Conservation (phyloP, 23 red algal genomes). For the Gracilaria domingensis region DNA sequence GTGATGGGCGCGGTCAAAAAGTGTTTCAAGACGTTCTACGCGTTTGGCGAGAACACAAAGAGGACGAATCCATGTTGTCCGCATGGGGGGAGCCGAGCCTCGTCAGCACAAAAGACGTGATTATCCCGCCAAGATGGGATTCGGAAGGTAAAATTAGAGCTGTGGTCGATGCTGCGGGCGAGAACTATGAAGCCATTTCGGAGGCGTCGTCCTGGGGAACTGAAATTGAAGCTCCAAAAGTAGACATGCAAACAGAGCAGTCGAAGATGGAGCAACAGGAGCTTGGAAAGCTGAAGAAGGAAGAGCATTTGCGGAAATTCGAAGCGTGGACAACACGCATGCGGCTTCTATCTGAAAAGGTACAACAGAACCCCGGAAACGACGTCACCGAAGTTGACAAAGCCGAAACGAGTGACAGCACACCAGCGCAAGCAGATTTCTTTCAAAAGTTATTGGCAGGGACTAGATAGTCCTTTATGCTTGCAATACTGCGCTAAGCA, state of each 20-base stretch:
- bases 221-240: background rate
- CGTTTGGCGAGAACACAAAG: background rate
- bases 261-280: background rate
- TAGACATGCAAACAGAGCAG: background rate
- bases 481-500: constrained; percentile 18
- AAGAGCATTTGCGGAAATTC: constrained; percentile 18
- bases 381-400: constrained; percentile 32
- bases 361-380: background rate
- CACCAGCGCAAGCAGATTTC: constrained; percentile 53
- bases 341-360: background rate
- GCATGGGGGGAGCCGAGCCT: constrained; percentile 39
- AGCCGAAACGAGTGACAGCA: background rate
- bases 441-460: constrained; percentile 59
- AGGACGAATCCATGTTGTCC: constrained; percentile 8
- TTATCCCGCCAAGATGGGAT: constrained; percentile 60
- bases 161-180: constrained; percentile 37
- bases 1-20: background rate
- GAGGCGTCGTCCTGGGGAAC: background rate
- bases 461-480: constrained; percentile 29
- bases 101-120: constrained; percentile 30
- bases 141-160: constrained; percentile 62
- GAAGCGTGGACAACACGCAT: constrained; percentile 14
- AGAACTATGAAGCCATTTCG: background rate
- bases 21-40: constrained; percentile 17
- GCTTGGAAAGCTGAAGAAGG: constrained; percentile 10